Evolutionary conservation across 371 early-diverging fungal genomes (phyloP), one percentile per base, ranked within the genome.

Genomic region (Mortierella sp.): DNA sequence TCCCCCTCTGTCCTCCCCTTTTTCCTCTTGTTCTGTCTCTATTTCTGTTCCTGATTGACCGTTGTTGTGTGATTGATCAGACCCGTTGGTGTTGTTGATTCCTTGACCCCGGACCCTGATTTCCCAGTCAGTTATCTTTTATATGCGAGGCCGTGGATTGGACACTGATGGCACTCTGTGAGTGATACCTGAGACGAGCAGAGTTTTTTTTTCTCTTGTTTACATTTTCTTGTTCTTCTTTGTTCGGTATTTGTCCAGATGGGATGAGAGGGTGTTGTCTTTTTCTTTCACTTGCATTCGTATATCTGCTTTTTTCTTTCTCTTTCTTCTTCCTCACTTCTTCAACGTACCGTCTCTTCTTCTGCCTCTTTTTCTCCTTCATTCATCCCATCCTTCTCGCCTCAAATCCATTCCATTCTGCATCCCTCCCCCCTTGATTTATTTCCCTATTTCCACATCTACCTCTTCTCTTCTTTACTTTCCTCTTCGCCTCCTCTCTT

Each of bases 281-380:
- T n/a, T 46, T 37, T 50, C 24, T 16, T 51, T 26, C 51, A 50
- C 61, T 16, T 26, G 43, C 43, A 5, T 37, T 43, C 44, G 21
- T 69, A 3, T 46, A 16, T 74, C 37, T 61, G 13, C n/a, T 28
- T 31, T 28, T 34, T 50, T 53, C 46, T 64, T 50, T 51, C 16
- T 31, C 50, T 54, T 64, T 50, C 48, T 31, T 54, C 44, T 19
- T 24, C 21, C 26, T 72, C 69, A 16, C 43, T 44, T 53, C 53
- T 64, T 73, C 61, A 61, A 46, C 54, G 55, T 69, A 31, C 61
- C 61, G 67, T 67, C 34, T 21, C 10, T 67, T 31, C 26, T 71
- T 10, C 14, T 34, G 26, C n/a, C n/a, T n/a, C n/a, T 19, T 43
- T 34, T 44, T 24, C n/a, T n/a, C 24, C 26, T 31, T 34, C 43